phyloP scores from a whole-genome alignment of 1,139 yeast species.

The Suhomyces wounanorum region DNA sequence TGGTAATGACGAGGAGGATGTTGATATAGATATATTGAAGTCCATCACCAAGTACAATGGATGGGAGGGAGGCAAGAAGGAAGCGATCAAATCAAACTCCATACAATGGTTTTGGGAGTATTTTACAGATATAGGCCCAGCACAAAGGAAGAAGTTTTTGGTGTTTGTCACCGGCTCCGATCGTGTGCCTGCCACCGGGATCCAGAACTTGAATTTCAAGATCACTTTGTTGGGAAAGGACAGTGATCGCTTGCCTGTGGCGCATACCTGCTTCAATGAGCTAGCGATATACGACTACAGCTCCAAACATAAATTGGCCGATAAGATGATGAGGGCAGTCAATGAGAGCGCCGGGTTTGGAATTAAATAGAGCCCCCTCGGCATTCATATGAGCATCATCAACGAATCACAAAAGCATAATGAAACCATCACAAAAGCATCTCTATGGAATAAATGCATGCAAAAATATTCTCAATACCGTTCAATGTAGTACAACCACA shows the following conservation, averaged over 20 bases:
- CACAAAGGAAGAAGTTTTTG: slow-evolving; percentile 61
- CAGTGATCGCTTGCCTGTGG: slow-evolving; percentile 65
- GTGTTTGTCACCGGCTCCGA: slow-evolving; percentile 89
- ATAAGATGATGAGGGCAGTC: slow-evolving; percentile 66
- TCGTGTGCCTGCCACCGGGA: slow-evolving; percentile 89
- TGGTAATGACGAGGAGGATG: slow-evolving; percentile 67
- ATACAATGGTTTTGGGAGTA: slow-evolving; percentile 87
- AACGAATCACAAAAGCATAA: neutral
- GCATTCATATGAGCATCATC: neutral
- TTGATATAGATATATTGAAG: slow-evolving; percentile 67
- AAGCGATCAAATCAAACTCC: slow-evolving; percentile 38
- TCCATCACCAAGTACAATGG: slow-evolving; percentile 75
- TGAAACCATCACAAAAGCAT: neutral
- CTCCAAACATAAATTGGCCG: slow-evolving; percentile 49
- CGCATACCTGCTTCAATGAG: slow-evolving; percentile 95
- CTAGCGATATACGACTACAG: slow-evolving; percentile 71
- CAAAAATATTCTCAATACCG: too few species aligned
- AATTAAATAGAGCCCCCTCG: slow-evolving; percentile 44
- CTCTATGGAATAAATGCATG: too few species aligned
- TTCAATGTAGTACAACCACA: too few species aligned
- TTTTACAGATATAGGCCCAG: slow-evolving; percentile 46
- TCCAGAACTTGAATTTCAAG: slow-evolving; percentile 69
- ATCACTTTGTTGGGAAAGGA: slow-evolving; percentile 56
- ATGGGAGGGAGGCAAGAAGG: slow-evolving; percentile 43
- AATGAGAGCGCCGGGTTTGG: slow-evolving; percentile 87